Base-by-base conservation (phyloP, 2,329 filamentous ascomycete species). In the Penicillium sp. region DNA sequence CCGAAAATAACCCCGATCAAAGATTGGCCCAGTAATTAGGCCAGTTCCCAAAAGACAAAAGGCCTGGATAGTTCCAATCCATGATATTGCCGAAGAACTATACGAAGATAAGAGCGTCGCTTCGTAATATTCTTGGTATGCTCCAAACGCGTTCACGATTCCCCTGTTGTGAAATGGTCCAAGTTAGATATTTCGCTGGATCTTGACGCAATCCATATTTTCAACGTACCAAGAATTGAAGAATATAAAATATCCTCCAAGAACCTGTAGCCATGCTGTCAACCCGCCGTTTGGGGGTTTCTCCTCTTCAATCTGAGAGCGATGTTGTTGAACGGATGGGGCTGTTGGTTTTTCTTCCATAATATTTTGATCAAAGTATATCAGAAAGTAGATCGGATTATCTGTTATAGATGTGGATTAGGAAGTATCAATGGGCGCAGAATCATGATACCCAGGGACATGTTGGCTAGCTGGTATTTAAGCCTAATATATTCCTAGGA, bases 111-210 rank as follows among this genome's bases (percentile, higher is more conserved):
- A 67, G 1, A 76, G 65, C 3, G 59, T 63, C 4, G 65, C 69
- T 47, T 73, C 69, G 65, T 81, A 81, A 60, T 77, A 81, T 20
- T 72, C 71, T 59, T 81, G 77, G 56, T 77, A 81, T 12, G 75
- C 72, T 8, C 79, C 78, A 62, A 77, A 81, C 1, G 71, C 74
- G 30, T 76, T 76, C 24, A 79, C 64, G 2, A 79, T 65, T 1
- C 77, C 77, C 55, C 55, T 57, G 14, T 46, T 14, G 3, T 50
- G 7, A 8, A 5, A 11, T 21, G 6, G 11, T 35, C 16, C 16
- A 12, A 38, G 33, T 38, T 14, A 40, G 8, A 40, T 16, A 9
- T n/a, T n/a, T n/a, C n/a, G n/a, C n/a, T n/a, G n/a, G 6, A 20
- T 18, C 5, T 18, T 9, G 35, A 6, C 6, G 28, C 12, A 6